Base-by-base conservation (phyloP, 2,329 filamentous ascomycete species). In the Aspergillus aculeatus region DNA sequence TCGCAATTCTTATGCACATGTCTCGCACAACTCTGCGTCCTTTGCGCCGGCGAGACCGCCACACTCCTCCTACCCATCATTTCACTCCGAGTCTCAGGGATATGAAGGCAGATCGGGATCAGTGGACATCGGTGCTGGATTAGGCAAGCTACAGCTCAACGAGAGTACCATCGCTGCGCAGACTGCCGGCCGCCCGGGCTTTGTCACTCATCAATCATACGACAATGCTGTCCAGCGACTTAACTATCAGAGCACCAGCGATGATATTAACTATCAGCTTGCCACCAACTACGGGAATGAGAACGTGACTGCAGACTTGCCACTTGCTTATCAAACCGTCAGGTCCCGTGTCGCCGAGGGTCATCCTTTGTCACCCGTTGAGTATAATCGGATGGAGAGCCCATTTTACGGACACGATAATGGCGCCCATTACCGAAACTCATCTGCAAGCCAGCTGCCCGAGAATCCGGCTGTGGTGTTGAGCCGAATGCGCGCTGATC, bases 401-500 rank as follows among this genome's bases (percentile, higher is more conserved):
- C 70, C 76, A 0, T 79, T 80, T 64, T 83, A 83, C 65, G 74
- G 77, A 4, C 69, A 76, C 6, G 76, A 78, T 48, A 82, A 76
- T 24, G 78, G 80, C 2, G 74, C 79, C 4, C 78, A 78, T 64
- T 68, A 80, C 68, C 73, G 81, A 66, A 74, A 78, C 61, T 74
- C 78, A 32, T 77, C 80, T 29, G 76, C 75, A 31, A 73, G 71
- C 58, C 76, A 78, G 41, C 71, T 80, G 29, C 64, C 73, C 21
- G 77, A 79, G 35, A 78, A 73, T 16, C 81, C 81, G 63, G 69
- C 76, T 26, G 77, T 73, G 2, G 69, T 79, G 21, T 69, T 84
- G 29, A 81, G 84, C 57, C 79, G 79, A 58, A 82, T 84, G 21
- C 75, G 78, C 16, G 78, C 78, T 19, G 78, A 78, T 7, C 75